Evolutionary conservation across 441 rosid genomes (phyloP).

Genomic region (Adansonia rubrostipa): DNA sequence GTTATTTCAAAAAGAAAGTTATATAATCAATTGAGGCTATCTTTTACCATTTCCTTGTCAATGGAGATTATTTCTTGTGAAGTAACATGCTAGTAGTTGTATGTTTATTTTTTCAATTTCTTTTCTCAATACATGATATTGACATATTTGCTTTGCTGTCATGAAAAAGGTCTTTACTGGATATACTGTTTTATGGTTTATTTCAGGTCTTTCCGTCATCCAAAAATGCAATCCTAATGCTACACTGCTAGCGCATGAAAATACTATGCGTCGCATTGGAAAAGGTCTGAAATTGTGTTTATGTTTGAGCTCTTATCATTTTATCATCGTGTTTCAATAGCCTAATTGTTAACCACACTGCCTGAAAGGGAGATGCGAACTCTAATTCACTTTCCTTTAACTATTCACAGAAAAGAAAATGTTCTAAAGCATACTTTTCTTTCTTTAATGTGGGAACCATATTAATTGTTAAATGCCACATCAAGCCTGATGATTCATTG

Average conservation of each 20-base stretch:
- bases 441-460: neutral
- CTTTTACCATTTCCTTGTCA: neutral
- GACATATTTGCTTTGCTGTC: neutral
- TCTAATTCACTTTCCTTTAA: neutral
- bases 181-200: constrained; percentile 26
- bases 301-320: neutral
- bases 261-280: constrained; percentile 68
- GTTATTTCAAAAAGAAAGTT: constrained; percentile 18
- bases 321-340: neutral
- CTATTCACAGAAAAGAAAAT: constrained; percentile 8
- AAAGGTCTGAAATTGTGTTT: constrained; percentile 41
- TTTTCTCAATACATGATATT: constrained; percentile 1
- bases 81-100: constrained; percentile 15
- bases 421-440: neutral
- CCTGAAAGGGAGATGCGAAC: neutral
- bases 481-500: constrained; percentile 11
- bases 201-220: constrained; percentile 81
- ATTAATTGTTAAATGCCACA: constrained; percentile 10
- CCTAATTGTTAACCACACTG: neutral
- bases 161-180: constrained; percentile 10
- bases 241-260: constrained; percentile 69
- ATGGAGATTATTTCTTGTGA: constrained; percentile 2
- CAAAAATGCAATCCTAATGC: constrained; percentile 82
- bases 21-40: neutral
- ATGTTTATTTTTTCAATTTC: constrained; percentile 11